Evolutionary conservation across 2,329 filamentous ascomycete species (phyloP).

Genomic region (Thielaviopsis punctulata): DNA sequence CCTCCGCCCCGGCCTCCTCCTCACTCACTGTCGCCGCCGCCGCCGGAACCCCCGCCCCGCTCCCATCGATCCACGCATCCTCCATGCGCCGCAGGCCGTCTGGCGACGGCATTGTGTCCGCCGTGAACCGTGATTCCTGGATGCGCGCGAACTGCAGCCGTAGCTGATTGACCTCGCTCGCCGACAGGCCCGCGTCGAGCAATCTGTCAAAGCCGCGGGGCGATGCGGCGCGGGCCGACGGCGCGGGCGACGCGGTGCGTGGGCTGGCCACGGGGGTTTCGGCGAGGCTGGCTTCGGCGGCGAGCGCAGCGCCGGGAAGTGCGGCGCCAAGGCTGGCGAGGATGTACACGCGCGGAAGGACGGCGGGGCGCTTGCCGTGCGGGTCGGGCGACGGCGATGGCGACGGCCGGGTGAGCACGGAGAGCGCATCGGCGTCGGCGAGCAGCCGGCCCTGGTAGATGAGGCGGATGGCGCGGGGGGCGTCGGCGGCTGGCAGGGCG

Average conservation of each 20-base stretch:
- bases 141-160: constrained; percentile 79
- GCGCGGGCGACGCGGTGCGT: constrained; percentile 15
- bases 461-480: constrained; percentile 60
- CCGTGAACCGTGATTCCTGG: constrained; percentile 65
- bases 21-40: constrained; percentile 16
- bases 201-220: constrained; percentile 74
- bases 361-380: constrained; percentile 16
- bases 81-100: constrained; percentile 62
- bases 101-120: constrained; percentile 73
- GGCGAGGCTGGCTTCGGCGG: constrained; percentile 40
- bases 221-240: neutral
- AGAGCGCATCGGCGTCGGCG: constrained; percentile 53
- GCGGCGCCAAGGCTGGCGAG: constrained; percentile 15
- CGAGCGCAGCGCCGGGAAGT: constrained; percentile 51
- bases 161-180: constrained; percentile 67
- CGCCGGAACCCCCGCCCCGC: constrained; percentile 24
- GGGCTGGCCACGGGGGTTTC: constrained; percentile 17
- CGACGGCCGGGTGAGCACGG: constrained; percentile 41
- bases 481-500: constrained; percentile 44
- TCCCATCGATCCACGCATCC: constrained; percentile 77
- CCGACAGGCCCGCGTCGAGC: constrained; percentile 62
- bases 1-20: constrained; percentile 23
- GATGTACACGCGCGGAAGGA: constrained; percentile 5
- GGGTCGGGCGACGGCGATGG: constrained; percentile 15
- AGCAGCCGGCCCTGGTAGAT: constrained; percentile 83